Evolutionary conservation across 1,139 yeast genomes (phyloP).

Genomic region (Kodamaea sp.): DNA sequence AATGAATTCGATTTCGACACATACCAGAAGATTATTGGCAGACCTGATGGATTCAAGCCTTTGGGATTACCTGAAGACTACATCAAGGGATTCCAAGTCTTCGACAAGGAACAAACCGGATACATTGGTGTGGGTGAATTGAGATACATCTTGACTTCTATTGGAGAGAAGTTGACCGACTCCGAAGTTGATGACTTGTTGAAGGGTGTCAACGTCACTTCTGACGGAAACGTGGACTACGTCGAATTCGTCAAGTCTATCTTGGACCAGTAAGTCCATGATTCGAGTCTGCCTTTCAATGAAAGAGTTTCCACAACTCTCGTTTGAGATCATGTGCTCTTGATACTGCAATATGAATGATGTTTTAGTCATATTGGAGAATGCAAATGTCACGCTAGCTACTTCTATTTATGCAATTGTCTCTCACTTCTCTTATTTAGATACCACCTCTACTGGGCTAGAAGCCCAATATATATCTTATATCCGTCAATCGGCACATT

Average conservation of each 20-base stretch:
- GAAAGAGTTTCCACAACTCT: too few species aligned
- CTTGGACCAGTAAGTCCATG: slow-evolving; percentile 80
- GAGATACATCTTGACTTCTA: slow-evolving; percentile 89
- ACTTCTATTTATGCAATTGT: too few species aligned
- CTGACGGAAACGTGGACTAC: slow-evolving; percentile 94
- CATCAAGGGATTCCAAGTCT: slow-evolving; percentile 95
- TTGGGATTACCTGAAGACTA: slow-evolving; percentile 96
- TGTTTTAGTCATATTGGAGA: too few species aligned
- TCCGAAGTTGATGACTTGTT: slow-evolving; percentile 93
- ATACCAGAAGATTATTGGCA: slow-evolving; percentile 73
- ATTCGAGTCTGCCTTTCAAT: too few species aligned
- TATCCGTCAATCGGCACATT: too few species aligned
- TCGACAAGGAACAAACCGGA: slow-evolving; percentile 94
- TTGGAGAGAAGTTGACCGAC: slow-evolving; percentile 91
- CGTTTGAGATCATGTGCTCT: too few species aligned
- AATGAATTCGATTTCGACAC: slow-evolving; percentile 70
- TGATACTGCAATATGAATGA: too few species aligned
- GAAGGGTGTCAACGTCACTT: slow-evolving; percentile 91
- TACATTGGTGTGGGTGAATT: slow-evolving; percentile 96
- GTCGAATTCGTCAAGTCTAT: slow-evolving; percentile 92
- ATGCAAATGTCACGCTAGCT: too few species aligned
- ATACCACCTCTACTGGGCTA: neutral
- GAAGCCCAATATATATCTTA: neutral
- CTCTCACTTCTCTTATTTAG: neutral
- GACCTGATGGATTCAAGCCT: slow-evolving; percentile 89